These are phyloP conservation scores for Colletotrichum sp. DNA, from an alignment of 2,329 filamentous ascomycete species.

Conservation along the genomic window DNA sequence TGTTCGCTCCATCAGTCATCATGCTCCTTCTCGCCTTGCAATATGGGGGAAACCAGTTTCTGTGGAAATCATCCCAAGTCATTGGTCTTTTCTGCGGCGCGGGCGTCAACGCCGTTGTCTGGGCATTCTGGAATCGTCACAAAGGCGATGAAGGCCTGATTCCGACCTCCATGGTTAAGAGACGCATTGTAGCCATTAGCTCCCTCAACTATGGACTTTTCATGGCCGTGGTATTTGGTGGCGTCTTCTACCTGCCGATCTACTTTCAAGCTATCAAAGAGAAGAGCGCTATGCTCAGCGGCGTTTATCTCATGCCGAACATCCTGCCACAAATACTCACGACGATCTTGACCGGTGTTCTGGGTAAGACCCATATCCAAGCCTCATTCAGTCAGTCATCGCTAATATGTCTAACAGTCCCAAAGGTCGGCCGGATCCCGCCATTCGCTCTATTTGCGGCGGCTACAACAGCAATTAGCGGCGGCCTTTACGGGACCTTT, in stretches of 20 bases:
- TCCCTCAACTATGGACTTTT: slow-evolving; percentile 14
- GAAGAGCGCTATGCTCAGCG: slow-evolving; percentile 23
- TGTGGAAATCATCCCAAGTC: slow-evolving; percentile 39
- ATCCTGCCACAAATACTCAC: slow-evolving; percentile 16
- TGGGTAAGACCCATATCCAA: neutral
- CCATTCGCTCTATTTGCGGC: slow-evolving; percentile 33
- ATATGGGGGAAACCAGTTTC: slow-evolving; percentile 39
- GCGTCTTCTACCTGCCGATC: slow-evolving; percentile 23
- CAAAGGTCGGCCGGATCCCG: slow-evolving; percentile 26
- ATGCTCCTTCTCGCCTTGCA: slow-evolving; percentile 52
- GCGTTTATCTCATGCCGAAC: slow-evolving; percentile 20
- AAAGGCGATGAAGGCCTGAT: slow-evolving; percentile 43
- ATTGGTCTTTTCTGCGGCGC: slow-evolving; percentile 41
- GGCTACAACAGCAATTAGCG: slow-evolving; percentile 37
- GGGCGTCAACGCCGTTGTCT: slow-evolving; percentile 30
- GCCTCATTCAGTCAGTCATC: neutral
- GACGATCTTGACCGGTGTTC: neutral
- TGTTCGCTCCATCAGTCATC: slow-evolving; percentile 35
- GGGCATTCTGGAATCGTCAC: slow-evolving; percentile 37
- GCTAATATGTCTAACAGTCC: slow-evolving; percentile 21
- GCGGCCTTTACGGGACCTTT: slow-evolving; percentile 42
- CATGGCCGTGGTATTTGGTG: neutral
- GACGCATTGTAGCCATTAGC: slow-evolving; percentile 10
- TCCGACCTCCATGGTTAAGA: slow-evolving; percentile 23
- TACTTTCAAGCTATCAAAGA: slow-evolving; percentile 28